phyloP scores from a whole-genome alignment of 352 stramenopile species.

The Globisporangium perplexum region DNA sequence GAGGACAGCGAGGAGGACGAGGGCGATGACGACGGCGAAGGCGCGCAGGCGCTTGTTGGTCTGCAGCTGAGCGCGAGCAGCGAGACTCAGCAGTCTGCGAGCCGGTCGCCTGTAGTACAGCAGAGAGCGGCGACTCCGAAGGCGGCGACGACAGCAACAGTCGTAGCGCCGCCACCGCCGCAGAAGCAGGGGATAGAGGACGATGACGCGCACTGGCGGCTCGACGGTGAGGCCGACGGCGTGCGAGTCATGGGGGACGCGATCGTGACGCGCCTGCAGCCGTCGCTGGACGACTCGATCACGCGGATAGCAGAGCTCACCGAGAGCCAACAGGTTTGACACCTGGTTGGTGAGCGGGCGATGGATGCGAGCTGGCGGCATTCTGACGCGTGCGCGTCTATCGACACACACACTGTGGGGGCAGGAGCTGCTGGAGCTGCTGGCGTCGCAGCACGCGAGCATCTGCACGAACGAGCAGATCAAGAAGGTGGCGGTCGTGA shows the following conservation, averaged over 20 bases:
- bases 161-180: background rate
- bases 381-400: too few relatives aligned
- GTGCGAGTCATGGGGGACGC: slow-evolving; percentile 47
- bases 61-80: background rate
- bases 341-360: too few relatives aligned
- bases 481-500: slow-evolving; percentile 49
- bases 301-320: slow-evolving; percentile 66
- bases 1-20: slow-evolving; percentile 20
- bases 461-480: slow-evolving; percentile 56
- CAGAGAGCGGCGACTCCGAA: background rate
- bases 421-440: slow-evolving; percentile 44
- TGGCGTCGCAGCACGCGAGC: slow-evolving; percentile 40
- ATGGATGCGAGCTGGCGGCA: too few relatives aligned
- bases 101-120: background rate
- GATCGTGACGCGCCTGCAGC: slow-evolving; percentile 45
- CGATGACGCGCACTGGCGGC: slow-evolving; percentile 24
- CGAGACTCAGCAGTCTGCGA: background rate
- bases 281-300: slow-evolving; percentile 62
- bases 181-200: slow-evolving; percentile 10
- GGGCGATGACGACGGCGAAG: slow-evolving; percentile 7
- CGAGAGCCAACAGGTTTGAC: slow-evolving; percentile 29
- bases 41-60: background rate
- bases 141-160: background rate
- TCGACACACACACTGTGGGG: too few relatives aligned
- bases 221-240: slow-evolving; percentile 39